Conservation (phyloP, 2,329 filamentous ascomycete species). For the Aspergillus sp. region DNA sequence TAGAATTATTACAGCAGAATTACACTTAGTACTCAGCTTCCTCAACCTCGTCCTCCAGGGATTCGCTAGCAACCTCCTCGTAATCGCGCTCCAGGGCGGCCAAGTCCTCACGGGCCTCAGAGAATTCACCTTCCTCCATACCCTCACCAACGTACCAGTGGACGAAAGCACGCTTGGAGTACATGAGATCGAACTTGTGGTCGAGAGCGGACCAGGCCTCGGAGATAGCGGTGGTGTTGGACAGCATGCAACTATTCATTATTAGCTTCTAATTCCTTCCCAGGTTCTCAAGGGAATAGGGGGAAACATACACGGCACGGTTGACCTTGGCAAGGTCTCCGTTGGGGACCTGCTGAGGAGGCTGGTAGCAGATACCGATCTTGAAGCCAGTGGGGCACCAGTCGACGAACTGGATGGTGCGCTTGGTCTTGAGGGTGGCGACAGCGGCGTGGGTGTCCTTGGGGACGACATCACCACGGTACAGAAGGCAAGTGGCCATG, state of each 20-base stretch:
- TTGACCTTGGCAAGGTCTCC: conserved; percentile 97
- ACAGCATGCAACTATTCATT: conserved; percentile 77
- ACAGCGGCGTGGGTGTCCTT: conserved; percentile 93
- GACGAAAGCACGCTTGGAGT: conserved; percentile 99
- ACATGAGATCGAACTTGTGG: conserved; percentile 99
- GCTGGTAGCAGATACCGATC: conserved; percentile 99
- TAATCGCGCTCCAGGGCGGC: conserved; percentile 98
- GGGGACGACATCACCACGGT: conserved; percentile 96
- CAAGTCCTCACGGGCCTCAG: conserved; percentile 96
- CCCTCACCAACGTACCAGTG: conserved; percentile 99
- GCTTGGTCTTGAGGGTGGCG: conserved; percentile 97
- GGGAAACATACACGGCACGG: conserved; percentile 82
- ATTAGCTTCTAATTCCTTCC: conserved; percentile 1
- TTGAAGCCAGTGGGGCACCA: conserved; percentile 99
- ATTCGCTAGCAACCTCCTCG: conserved; percentile 96
- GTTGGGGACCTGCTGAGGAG: conserved; percentile 92
- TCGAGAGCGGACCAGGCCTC: conserved; percentile 97
- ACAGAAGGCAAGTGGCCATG: conserved; percentile 98
- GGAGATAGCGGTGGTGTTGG: conserved; percentile 92
- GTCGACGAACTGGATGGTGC: conserved; percentile 98
- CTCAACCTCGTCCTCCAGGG: conserved; percentile 81
- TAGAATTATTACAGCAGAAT: conserved; percentile 22
- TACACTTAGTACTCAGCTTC: conserved; percentile 79
- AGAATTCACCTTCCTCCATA: conserved; percentile 99
- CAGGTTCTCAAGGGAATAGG: not conserved